Percentiles rank a stretch among this genome's conserved stretches.
These are phyloP conservation scores for Erodium chrysanthum DNA, from an alignment of 441 rosid genomes.

Conservation along the genomic window DNA sequence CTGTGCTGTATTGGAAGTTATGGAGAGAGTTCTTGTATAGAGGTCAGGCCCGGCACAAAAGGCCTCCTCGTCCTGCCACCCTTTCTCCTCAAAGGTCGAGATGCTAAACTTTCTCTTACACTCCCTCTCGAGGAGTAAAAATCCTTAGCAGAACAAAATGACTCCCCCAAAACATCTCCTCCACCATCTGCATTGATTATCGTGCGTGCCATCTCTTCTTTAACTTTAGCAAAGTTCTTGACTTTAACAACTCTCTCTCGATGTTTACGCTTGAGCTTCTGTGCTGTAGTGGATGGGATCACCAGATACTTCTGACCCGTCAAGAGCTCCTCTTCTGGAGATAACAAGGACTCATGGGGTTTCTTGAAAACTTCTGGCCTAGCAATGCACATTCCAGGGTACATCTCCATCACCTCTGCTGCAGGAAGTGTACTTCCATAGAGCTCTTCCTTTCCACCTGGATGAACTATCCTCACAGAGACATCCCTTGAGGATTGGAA, in stretches of 20 bases:
- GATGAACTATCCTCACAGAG: slow-evolving; percentile 47
- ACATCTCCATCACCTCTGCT: slow-evolving; percentile 42
- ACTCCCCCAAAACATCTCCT: slow-evolving; percentile 26
- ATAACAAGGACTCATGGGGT: slow-evolving; percentile 33
- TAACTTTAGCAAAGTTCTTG: slow-evolving; percentile 4
- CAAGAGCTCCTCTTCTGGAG: slow-evolving; percentile 38
- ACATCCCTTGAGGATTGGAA: slow-evolving; percentile 24
- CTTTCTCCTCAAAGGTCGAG: slow-evolving; percentile 16
- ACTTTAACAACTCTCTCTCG: slow-evolving; percentile 8
- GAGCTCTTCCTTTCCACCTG: slow-evolving; percentile 45
- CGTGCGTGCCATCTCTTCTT: slow-evolving; percentile 22
- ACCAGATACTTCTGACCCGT: slow-evolving; percentile 44
- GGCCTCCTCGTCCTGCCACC: slow-evolving; percentile 31
- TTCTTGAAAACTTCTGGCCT: slow-evolving; percentile 45
- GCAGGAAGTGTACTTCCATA: slow-evolving; percentile 33
- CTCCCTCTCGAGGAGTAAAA: slow-evolving; percentile 32
- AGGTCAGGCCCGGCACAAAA: slow-evolving; percentile 42
- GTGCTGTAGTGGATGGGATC: slow-evolving; percentile 38
- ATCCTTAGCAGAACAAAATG: slow-evolving; percentile 39
- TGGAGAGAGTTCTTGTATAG: slow-evolving; percentile 50
- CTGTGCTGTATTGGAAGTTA: slow-evolving; percentile 12
- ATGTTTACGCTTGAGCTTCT: slow-evolving; percentile 34
- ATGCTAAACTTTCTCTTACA: background rate
- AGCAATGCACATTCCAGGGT: slow-evolving; percentile 49
- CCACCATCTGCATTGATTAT: slow-evolving; percentile 31